Evolutionary conservation across 2,329 filamentous ascomycete genomes (phyloP), one percentile per base, ranked within the genome.

Genomic region (Trichophyton benhamiae): DNA sequence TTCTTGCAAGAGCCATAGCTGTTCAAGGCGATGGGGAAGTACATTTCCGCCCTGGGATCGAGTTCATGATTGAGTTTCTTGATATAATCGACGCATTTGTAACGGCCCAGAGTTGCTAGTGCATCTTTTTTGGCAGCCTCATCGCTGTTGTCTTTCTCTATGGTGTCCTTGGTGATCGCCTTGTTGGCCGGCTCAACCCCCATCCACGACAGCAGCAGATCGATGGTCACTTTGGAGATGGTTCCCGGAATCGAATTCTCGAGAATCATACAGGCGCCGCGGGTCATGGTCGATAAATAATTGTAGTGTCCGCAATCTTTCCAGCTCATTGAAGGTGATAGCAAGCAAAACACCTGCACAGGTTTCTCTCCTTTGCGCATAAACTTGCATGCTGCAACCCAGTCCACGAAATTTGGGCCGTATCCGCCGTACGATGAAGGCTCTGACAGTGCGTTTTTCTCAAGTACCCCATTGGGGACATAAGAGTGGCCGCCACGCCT

Each of bases 181-280:
- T 65, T 68, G 8, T 59, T n/a, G 60, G 33, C 11, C 2, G 69
- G 67, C 33, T 65, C 68, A 0, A 72, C 68, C 8, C 76, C 74
- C 76, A 78, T 78, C 76, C 77, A 79, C 0, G 74, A 67, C 20
- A 79, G 65, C 2, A 79, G 67, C 0, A 79, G 61, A n/a, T 70
- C 69, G 0, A 79, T 64, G 0, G 77, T 79, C 27, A 78, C 61
- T 63, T 72, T 70, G 0, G 77, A 75, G 60, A 80, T 78, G 27
- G 63, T 64, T 1, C 68, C 62, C 0, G 72, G 59, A 3, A 62
- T 63, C 2, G 62, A 59, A 0, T 63, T 38, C 0, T 63, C 62
- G 11, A 79, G 65, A 5, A 68, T 62, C 33, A 80, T 69, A 63
- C 76, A 76, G 1, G 68, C 67, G 0, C 79, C 79, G 0, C 71